Evolutionary conservation across 768 basidiomycete genomes (phyloP), one percentile per base, ranked within the genome.

Genomic region (Panaeolus cyanescens): DNA sequence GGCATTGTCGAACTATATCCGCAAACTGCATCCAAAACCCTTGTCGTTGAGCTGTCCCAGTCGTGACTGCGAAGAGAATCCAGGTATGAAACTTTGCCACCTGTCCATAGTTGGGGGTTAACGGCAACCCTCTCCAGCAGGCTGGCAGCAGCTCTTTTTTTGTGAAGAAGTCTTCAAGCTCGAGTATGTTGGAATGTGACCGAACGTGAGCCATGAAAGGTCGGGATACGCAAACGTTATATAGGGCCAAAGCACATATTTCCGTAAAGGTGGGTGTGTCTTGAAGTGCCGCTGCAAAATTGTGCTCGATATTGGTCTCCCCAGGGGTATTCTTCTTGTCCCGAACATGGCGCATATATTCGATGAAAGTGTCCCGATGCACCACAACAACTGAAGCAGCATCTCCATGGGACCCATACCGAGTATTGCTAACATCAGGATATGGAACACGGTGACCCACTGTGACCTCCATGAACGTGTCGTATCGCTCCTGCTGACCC

Each of bases 401-500:
- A 4, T 72, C 66, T 22, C 72, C 63, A 60, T 77, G 68, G 1
- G 70, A 73, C 28, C 74, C 69, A 60, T 69, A 80, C 0, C 71
- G 71, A 0, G 68, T 79, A 59, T 77, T 79, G 62, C 72, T 75
- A 0, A 73, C 74, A 55, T 77, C 74, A 0, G 78, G 76, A 55
- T 71, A 80, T 45, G 55, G 32, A 4, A 72, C 22, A 1, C 31
- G 19, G 13, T 63, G 61, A 2, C 74, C 76, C 6, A 72, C 34
- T 1, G 39, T 4, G 0, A 20, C 5, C 25, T 73, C 66, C 34
- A 75, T 71, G 45, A 58, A 74, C 13, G 59, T 55, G 28, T 55
- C 34, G 54, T 63, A 70, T 1, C 65, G 62, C 36, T 77, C 75
- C 13, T 72, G 70, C 42, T 76, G 74, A 22, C 76, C 77, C 32